Evolutionary conservation across 1,139 yeast species (phyloP).

Genomic region (Eremothecium coryli): DNA sequence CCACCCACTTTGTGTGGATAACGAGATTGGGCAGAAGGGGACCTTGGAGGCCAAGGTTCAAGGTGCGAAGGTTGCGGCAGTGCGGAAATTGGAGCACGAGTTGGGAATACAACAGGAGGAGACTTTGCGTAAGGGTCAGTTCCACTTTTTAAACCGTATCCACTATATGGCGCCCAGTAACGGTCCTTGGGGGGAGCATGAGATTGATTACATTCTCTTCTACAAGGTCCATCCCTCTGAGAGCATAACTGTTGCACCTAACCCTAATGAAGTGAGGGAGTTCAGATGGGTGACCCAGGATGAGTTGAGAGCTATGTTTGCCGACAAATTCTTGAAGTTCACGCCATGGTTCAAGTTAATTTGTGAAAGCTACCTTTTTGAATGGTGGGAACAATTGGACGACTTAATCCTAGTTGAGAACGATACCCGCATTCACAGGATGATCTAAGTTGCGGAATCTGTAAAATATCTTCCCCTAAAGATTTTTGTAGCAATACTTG

Average conservation of each 20-base stretch:
- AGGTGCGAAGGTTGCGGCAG: slow-evolving; percentile 86
- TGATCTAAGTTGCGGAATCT: slow-evolving; percentile 25
- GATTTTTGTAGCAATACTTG: too few relatives aligned
- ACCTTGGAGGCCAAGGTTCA: slow-evolving; percentile 50
- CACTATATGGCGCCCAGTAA: slow-evolving; percentile 83
- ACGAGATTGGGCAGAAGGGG: slow-evolving; percentile 56
- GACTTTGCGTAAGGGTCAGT: slow-evolving; percentile 30
- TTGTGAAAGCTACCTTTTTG: slow-evolving; percentile 79
- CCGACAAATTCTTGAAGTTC: slow-evolving; percentile 52
- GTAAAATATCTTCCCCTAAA: too few relatives aligned
- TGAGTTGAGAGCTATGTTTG: slow-evolving; percentile 68
- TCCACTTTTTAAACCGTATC: slow-evolving; percentile 82
- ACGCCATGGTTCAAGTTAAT: slow-evolving; percentile 98
- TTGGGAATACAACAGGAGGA: slow-evolving; percentile 75
- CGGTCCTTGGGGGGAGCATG: slow-evolving; percentile 96
- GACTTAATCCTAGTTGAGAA: slow-evolving; percentile 31
- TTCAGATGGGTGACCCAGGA: slow-evolving; percentile 59
- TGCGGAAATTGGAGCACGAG: slow-evolving; percentile 85
- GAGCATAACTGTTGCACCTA: slow-evolving; percentile 37
- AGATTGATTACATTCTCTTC: slow-evolving; percentile 86
- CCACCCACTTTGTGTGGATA: slow-evolving; percentile 79
- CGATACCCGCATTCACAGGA: slow-evolving; percentile 28
- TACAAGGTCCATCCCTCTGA: slow-evolving; percentile 53
- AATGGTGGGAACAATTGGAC: slow-evolving; percentile 85
- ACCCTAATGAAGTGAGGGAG: slow-evolving; percentile 80